Conservation (phyloP, 2,329 filamentous ascomycete genomes). For the Onygenales sp. region DNA sequence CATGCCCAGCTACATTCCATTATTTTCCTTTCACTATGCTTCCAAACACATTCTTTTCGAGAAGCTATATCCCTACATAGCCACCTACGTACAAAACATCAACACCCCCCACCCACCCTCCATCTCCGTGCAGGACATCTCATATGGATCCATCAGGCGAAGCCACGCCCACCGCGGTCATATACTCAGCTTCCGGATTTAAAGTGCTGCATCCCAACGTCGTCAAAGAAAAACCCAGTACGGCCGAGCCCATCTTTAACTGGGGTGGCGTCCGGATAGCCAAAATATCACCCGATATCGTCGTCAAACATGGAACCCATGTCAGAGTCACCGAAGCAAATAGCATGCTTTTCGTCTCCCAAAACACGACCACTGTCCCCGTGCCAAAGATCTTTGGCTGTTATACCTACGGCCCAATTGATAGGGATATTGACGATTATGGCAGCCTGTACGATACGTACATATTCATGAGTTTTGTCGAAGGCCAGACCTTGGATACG, state of each 20-base stretch:
- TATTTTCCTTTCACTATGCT: too few species aligned
- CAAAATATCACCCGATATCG: slow-evolving; percentile 12
- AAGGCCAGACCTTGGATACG: slow-evolving; percentile 9
- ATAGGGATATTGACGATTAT: slow-evolving; percentile 11
- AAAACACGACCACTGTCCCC: slow-evolving; percentile 10
- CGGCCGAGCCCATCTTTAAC: slow-evolving; percentile 6
- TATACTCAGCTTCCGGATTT: neutral
- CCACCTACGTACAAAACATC: too few species aligned
- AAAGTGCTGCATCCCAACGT: neutral
- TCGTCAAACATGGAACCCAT: slow-evolving; percentile 13
- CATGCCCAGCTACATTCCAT: too few species aligned
- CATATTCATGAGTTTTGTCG: slow-evolving; percentile 14
- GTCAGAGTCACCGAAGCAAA: slow-evolving; percentile 11
- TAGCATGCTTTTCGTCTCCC: slow-evolving; percentile 11
- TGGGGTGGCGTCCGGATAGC: slow-evolving; percentile 11
- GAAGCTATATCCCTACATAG: too few species aligned
- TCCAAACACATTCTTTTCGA: too few species aligned
- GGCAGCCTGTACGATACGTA: slow-evolving; percentile 13
- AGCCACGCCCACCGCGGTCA: too few species aligned
- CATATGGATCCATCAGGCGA: too few species aligned
- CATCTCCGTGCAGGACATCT: too few species aligned
- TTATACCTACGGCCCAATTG: slow-evolving; percentile 12
- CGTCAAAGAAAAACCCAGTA: neutral
- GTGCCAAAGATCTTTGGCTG: slow-evolving; percentile 11
- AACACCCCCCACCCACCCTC: too few species aligned